Evolutionary conservation across 1,284 basidiomycete species (phyloP).

Genomic region (Coniferiporia sulphurascens): DNA sequence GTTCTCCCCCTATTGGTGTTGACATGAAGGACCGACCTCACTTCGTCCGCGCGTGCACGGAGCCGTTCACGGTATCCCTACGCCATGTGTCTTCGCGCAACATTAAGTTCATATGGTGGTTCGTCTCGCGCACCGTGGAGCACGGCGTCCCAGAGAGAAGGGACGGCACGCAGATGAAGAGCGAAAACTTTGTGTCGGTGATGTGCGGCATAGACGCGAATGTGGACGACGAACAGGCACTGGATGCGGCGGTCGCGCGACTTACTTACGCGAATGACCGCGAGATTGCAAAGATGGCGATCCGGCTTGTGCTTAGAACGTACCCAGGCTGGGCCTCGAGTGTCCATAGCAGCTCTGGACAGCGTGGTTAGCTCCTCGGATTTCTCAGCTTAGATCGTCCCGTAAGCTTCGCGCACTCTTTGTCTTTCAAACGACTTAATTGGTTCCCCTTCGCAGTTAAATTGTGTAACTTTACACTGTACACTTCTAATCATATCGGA

Average conservation of each 20-base stretch:
- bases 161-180: conserved; percentile 16
- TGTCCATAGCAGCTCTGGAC: not conserved
- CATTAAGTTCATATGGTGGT: conserved; percentile 20
- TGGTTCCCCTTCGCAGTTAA: not conserved
- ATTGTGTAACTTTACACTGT: not conserved
- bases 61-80: conserved; percentile 19
- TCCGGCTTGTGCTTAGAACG: conserved; percentile 17
- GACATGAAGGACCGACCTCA: conserved; percentile 14
- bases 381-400: not conserved
- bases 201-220: conserved; percentile 14
- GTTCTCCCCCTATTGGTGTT: conserved; percentile 14
- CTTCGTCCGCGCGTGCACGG: conserved; percentile 13
- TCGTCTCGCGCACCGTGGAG: conserved; percentile 7
- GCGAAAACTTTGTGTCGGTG: conserved; percentile 20
- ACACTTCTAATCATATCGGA: not conserved
- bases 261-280: conserved; percentile 19
- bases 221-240: conserved; percentile 6
- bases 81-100: conserved; percentile 15
- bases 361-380: not conserved
- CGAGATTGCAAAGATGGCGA: conserved; percentile 18
- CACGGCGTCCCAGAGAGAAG: conserved; percentile 2
- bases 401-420: no score
- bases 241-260: conserved; percentile 11
- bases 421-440: not conserved
- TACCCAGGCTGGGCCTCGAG: conserved; percentile 14